phyloP scores from a whole-genome alignment of 208 protist genomes.

The Borovskyia barvae region DNA sequence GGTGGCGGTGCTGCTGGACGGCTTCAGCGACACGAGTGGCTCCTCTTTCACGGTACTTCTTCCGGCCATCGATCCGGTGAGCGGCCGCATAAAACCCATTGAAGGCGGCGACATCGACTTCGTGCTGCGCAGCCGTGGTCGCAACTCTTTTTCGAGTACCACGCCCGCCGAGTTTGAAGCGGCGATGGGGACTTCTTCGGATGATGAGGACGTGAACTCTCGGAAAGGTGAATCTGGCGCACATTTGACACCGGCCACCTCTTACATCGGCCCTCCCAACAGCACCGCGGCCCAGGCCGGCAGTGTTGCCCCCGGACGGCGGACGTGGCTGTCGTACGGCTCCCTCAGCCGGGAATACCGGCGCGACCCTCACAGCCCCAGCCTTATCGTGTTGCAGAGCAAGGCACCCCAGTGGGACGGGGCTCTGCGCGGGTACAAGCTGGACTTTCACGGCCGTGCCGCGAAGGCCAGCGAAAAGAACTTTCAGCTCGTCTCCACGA shows the following conservation, averaged over 20 bases:
- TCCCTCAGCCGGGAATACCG: constrained; percentile 25
- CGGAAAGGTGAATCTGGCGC: too few species aligned
- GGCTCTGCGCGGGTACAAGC: constrained; percentile 36
- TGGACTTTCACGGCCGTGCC: constrained; percentile 39
- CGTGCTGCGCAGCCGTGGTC: constrained; percentile 33
- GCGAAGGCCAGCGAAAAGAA: constrained; percentile 48
- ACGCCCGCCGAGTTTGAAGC: constrained; percentile 30
- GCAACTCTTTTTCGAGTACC: constrained; percentile 20
- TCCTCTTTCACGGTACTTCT: constrained; percentile 39
- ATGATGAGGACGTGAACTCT: constrained; percentile 17
- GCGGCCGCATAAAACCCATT: constrained; percentile 36
- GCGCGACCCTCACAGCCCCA: constrained; percentile 19
- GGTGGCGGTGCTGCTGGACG: constrained; percentile 21
- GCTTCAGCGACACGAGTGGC: constrained; percentile 25
- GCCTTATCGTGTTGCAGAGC: constrained; percentile 38
- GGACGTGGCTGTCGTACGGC: constrained; percentile 23
- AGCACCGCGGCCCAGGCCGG: constrained; percentile 4
- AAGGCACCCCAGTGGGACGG: constrained; percentile 40
- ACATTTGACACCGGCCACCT: constrained; percentile 9
- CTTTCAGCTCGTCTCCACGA: constrained; percentile 35
- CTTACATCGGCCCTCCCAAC: constrained; percentile 9
- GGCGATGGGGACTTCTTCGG: constrained; percentile 24
- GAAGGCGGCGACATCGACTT: constrained; percentile 42
- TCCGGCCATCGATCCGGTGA: constrained; percentile 39
- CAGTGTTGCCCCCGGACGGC: not conserved